A percentile compares a stretch with the other conserved stretches of the same genome.
Conservation (phyloP, 129 eudicot genomes). For the Lactuca saligna region DNA sequence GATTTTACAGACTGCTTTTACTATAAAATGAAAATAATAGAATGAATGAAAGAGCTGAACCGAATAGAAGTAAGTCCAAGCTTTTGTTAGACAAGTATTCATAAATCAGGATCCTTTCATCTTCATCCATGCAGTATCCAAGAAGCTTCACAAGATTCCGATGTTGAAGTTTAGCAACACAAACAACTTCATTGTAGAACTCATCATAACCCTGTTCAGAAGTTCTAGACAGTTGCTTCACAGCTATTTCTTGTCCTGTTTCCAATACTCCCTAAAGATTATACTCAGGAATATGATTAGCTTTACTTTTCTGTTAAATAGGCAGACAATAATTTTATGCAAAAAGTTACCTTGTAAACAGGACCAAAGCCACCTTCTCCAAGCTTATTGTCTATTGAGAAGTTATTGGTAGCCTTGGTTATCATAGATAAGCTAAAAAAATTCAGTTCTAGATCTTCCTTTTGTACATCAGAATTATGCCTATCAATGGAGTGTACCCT, state of each 20-base stretch:
- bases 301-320: neutral
- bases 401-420: slow-evolving; percentile 8
- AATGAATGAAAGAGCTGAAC: neutral
- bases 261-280: slow-evolving; percentile 37
- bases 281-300: neutral
- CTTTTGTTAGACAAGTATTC: neutral
- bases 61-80: neutral
- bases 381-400: slow-evolving; percentile 14
- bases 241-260: slow-evolving; percentile 52
- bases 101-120: neutral
- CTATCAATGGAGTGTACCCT: neutral
- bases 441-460: neutral
- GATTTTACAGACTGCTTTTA: neutral
- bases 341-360: slow-evolving; percentile 28
- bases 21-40: no score
- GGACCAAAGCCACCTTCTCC: slow-evolving; percentile 34
- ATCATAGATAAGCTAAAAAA: neutral
- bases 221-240: slow-evolving; percentile 33
- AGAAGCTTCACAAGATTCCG: neutral
- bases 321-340: neutral
- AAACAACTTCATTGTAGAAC: slow-evolving; percentile 25
- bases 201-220: slow-evolving; percentile 58
- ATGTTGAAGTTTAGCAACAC: slow-evolving; percentile 6
- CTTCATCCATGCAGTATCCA: neutral
- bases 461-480: neutral